Conservation (phyloP, 495 filamentous ascomycete genomes). For the Penicillium desertorum region DNA sequence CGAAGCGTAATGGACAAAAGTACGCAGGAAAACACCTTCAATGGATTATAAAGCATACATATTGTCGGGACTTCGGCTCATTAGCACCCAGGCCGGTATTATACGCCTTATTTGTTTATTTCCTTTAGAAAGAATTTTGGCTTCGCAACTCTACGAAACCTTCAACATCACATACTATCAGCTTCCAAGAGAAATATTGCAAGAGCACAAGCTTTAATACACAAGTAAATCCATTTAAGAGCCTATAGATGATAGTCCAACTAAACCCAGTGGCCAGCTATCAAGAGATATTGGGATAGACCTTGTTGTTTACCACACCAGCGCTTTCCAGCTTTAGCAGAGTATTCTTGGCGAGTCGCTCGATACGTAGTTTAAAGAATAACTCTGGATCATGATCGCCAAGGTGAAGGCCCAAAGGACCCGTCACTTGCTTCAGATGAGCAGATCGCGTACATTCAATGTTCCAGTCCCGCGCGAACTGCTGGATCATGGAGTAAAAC, state of each 20-base stretch:
- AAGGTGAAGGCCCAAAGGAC: not conserved
- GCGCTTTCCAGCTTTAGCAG: not conserved
- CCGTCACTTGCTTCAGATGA: not conserved
- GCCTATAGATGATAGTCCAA: not conserved
- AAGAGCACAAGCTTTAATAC: not conserved
- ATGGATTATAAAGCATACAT: no score
- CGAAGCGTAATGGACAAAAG: no score
- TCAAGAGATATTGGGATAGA: conserved; percentile 1
- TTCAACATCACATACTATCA: not conserved
- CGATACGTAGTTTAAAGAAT: conserved; percentile 4
- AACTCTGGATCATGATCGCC: not conserved
- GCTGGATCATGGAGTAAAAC: conserved; percentile 9
- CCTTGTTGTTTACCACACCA: not conserved
- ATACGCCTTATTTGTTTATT: not conserved
- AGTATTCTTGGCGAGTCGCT: not conserved
- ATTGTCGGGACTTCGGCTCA: no score
- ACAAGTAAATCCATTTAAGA: not conserved
- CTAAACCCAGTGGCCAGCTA: not conserved
- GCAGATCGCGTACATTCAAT: conserved; percentile 6
- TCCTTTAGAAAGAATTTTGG: not conserved
- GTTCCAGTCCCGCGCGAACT: conserved; percentile 7
- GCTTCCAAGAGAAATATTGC: not conserved
- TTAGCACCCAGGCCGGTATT: no score
- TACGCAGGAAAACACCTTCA: conserved; percentile 3
- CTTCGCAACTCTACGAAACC: not conserved